phyloP scores from a whole-genome alignment of 805 yeast species.

The Candida peoriensis region DNA sequence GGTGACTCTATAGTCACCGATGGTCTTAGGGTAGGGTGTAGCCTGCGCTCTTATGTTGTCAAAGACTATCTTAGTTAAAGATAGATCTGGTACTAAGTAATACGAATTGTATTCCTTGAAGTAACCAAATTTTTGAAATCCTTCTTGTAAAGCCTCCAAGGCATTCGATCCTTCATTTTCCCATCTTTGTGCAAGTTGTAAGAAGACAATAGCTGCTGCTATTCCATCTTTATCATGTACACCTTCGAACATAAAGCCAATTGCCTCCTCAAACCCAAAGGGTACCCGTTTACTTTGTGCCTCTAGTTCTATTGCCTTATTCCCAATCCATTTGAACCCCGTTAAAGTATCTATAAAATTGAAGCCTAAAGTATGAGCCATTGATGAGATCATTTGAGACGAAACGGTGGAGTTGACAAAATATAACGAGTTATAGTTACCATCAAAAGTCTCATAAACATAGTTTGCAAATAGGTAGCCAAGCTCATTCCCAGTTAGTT shows the following conservation, averaged over 20 bases:
- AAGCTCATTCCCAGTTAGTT: conserved; percentile 86
- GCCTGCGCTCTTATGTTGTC: conserved; percentile 38
- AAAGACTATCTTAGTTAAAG: conserved; percentile 52
- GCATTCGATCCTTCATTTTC: conserved; percentile 32
- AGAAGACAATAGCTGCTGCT: conserved; percentile 68
- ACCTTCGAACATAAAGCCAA: conserved; percentile 84
- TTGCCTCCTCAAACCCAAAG: conserved; percentile 92
- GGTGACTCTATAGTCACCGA: conserved; percentile 55
- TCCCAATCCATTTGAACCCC: conserved; percentile 98
- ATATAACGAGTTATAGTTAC: conserved; percentile 36
- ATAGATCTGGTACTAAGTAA: conserved; percentile 56
- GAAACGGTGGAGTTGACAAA: conserved; percentile 89
- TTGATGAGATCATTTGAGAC: conserved; percentile 66
- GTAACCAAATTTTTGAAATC: conserved; percentile 67
- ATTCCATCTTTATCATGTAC: conserved; percentile 94
- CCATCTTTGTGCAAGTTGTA: conserved; percentile 63
- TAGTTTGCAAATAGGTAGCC: conserved; percentile 80
- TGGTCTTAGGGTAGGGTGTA: conserved; percentile 33
- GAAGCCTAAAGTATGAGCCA: conserved; percentile 62
- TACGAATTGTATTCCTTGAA: conserved; percentile 86
- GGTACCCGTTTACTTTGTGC: conserved; percentile 64
- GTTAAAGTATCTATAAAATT: conserved; percentile 78
- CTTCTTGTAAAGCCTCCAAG: conserved; percentile 47
- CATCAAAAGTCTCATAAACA: conserved; percentile 28
- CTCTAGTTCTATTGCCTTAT: conserved; percentile 72